These are phyloP conservation scores for Trichophyton rubrum DNA, from an alignment of 2,329 filamentous ascomycete species.

Conservation along the genomic window DNA sequence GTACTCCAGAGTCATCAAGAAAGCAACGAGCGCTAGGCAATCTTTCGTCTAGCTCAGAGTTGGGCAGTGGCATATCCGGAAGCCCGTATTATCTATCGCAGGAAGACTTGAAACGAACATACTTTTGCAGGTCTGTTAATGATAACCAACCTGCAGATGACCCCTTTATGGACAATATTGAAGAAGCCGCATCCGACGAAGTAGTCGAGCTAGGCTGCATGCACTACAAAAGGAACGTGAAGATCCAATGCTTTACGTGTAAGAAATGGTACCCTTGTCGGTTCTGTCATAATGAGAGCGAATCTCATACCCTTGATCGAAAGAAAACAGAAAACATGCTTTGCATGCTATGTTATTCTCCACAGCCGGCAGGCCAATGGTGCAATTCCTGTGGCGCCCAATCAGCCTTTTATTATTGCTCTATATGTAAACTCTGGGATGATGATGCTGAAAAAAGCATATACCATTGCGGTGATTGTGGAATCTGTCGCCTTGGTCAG, in stretches of 20 bases:
- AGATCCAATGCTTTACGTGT: slow-evolving; percentile 84
- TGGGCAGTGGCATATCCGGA: slow-evolving; percentile 17
- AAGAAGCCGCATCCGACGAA: slow-evolving; percentile 15
- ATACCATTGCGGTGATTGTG: slow-evolving; percentile 92
- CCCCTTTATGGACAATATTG: neutral
- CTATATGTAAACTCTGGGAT: slow-evolving; percentile 93
- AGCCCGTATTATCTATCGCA: slow-evolving; percentile 30
- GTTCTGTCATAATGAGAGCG: slow-evolving; percentile 76
- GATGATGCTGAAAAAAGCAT: slow-evolving; percentile 82
- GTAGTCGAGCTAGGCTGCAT: slow-evolving; percentile 61
- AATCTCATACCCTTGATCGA: slow-evolving; percentile 67
- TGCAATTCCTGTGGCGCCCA: slow-evolving; percentile 66
- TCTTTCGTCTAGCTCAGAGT: slow-evolving; percentile 18
- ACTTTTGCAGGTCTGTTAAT: slow-evolving; percentile 37
- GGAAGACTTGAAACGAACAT: slow-evolving; percentile 56
- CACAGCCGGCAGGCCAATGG: slow-evolving; percentile 66
- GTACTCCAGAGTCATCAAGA: slow-evolving; percentile 23
- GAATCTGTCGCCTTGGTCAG: slow-evolving; percentile 81
- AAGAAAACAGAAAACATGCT: slow-evolving; percentile 88
- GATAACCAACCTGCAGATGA: neutral
- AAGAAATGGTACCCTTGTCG: slow-evolving; percentile 89
- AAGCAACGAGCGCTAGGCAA: slow-evolving; percentile 21
- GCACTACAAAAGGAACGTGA: slow-evolving; percentile 93
- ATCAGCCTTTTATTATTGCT: slow-evolving; percentile 83
- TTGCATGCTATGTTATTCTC: slow-evolving; percentile 84